Percentiles rank a stretch among this genome's conserved stretches.
phyloP scores from a whole-genome alignment of 2,329 filamentous ascomycete genomes.

The Alternaria arborescens region DNA sequence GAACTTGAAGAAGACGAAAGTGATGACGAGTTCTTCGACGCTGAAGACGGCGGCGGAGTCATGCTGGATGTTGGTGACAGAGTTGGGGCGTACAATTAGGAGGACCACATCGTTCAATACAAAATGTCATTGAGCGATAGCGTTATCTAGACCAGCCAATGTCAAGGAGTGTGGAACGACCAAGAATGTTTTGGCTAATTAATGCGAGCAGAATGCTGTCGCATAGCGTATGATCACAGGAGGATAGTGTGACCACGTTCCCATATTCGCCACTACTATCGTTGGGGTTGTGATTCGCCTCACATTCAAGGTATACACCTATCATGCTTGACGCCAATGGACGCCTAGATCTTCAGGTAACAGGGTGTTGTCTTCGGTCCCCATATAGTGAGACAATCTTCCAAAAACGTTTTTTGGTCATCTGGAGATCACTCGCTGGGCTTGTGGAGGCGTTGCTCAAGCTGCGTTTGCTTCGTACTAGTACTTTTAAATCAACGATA shows the following conservation, averaged over 20 bases:
- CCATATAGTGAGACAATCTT: not conserved
- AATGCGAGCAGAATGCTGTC: not conserved
- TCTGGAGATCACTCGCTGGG: not conserved
- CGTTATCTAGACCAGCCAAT: not conserved
- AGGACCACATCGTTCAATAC: not conserved
- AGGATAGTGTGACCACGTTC: not conserved
- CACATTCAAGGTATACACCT: not conserved
- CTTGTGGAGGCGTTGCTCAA: not conserved
- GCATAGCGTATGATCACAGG: not conserved
- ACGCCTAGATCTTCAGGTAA: no score
- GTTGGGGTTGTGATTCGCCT: not conserved
- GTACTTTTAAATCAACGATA: not conserved
- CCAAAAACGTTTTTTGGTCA: not conserved
- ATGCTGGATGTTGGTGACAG: constrained; percentile 6
- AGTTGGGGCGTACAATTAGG: not conserved
- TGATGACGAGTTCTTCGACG: constrained; percentile 28
- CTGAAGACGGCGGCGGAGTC: constrained; percentile 23
- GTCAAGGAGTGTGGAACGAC: not conserved
- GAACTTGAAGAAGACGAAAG: constrained; percentile 2
- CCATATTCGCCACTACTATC: not conserved
- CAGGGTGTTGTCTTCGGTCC: no score
- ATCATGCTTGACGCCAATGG: not conserved
- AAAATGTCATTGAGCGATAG: not conserved
- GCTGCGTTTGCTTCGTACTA: not conserved
- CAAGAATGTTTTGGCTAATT: not conserved